Base-by-base conservation (phyloP, 495 filamentous ascomycete species). In the Podospora comata region DNA sequence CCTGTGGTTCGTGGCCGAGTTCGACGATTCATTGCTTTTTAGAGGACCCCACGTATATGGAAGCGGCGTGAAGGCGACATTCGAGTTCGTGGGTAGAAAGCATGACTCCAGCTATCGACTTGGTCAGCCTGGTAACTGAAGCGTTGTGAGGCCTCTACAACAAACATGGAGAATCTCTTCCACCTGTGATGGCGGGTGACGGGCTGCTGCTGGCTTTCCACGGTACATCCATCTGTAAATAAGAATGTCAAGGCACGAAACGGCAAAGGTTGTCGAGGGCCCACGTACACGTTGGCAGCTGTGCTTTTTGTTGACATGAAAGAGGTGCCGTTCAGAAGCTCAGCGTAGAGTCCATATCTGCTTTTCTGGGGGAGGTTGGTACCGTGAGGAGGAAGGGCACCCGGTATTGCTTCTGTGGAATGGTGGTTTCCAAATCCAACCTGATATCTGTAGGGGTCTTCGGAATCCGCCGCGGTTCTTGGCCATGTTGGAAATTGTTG, bases 251-350 rank as follows among this genome's bases (percentile, higher is more conserved):
- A 7, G 26, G 3, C 5, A 30, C 20, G 16, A 28, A 5, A 61
- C 4, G 2, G 23, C 11, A 61, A 32, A 20, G 16, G 23, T 61
- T 61, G 69, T 48, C 4, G 16, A 2, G 19, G 58, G 5, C 9
- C 16, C 2, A 20, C 26, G 53, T 68, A 74, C 72, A 75, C 57
- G 61, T 73, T 71, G 13, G 71, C 71, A 0, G 91, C 91, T 67
- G 87, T 85, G 71, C 85, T 82, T 23, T 91, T 81, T 0, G 89
- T 87, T 15, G 90, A 89, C 23, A 90, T 91, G 76, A 94, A 94
- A 15, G 91, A 85, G 2, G 89, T 91, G n/a, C 91, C 90, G n/a
- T 91, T 92, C 44, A 94, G 83, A 76, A 92, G 92, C 76, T 94
- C 91, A 15, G 89, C 80, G 70, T 92, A 92, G 15, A 93, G 83